These are phyloP conservation scores for Trichocomaceae sp. DNA, from an alignment of 2,329 filamentous ascomycete genomes.

Conservation along the genomic window DNA sequence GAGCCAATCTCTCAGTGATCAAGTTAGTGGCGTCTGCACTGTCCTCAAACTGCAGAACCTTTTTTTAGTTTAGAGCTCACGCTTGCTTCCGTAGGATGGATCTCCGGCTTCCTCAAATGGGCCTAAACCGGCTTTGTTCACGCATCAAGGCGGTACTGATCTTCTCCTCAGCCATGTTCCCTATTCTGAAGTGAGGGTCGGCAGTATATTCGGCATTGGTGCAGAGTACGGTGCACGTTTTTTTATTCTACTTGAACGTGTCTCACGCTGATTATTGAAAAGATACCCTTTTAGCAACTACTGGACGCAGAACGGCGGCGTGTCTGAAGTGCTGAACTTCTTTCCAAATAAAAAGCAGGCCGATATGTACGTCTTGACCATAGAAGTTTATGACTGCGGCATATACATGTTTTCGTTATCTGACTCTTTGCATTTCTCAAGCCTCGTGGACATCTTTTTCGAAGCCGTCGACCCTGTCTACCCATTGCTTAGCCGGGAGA, in stretches of 20 bases:
- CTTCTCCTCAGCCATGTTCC: conserved; percentile 13
- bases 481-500: conserved; percentile 10
- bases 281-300: conserved; percentile 14
- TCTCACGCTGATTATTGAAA: background rate
- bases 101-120: conserved; percentile 8
- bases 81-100: background rate
- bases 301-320: conserved; percentile 12
- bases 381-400: background rate
- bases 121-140: conserved; percentile 12
- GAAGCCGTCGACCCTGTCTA: conserved; percentile 13
- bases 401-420: background rate
- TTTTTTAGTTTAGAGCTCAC: background rate
- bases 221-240: conserved; percentile 4
- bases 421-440: background rate
- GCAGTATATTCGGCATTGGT: conserved; percentile 12
- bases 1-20: conserved; percentile 2
- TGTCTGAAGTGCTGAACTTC: conserved; percentile 11
- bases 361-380: conserved; percentile 9
- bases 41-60: background rate
- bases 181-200: conserved; percentile 3
- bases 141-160: conserved; percentile 9
- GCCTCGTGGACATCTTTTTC: conserved; percentile 12
- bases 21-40: background rate
- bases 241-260: background rate
- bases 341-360: conserved; percentile 12